Evolutionary conservation across 1,284 basidiomycete genomes (phyloP), one percentile per base, ranked within the genome.

Genomic region (Trichosporon sp.): DNA sequence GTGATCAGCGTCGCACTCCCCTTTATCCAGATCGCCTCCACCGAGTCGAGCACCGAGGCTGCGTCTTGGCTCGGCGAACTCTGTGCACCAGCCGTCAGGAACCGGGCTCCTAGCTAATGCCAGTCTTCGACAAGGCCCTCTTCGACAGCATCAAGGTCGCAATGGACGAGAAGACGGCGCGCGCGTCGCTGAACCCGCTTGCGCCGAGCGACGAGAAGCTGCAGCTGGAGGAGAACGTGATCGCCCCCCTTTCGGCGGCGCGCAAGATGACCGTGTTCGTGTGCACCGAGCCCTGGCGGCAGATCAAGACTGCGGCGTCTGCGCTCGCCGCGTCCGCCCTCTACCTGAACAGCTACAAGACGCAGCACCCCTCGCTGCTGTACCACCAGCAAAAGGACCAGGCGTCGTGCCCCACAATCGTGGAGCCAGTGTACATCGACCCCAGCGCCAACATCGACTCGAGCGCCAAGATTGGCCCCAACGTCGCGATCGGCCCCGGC

Each of bases 271-370:
- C 83, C 73, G 86, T 86, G 7, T 86, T 84, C 81, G 82, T 85
- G 76, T 84, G 84, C n/a, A 79, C 75, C 14, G 82, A 85, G 56
- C 85, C 85, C 73, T 87, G 86, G 86, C 78, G 84, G 40, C 86
- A 87, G 74, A 86, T 87, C 81, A 87, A 87, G 82, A 84, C 84
- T 19, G 86, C 86, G 61, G 86, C 85, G 81, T 85, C 85, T 38
- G 86, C 86, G 31, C 83, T 87, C 32, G 85, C 86, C 1, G 86
- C 86, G 48, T 85, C 84, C 48, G 81, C 84, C 3, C 84, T 87
- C 65, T 85, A 85, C 79, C 79, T 86, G 35, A 63, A 74, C 38
- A 77, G 78, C 35, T 84, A 80, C 71, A 61, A 68, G 68, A 81
- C 79, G 68, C 78, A 76, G 37, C 68, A 76, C 48, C 81, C 83